phyloP scores from a whole-genome alignment of 306 rosid genomes.

The Boehmeria nivea region DNA sequence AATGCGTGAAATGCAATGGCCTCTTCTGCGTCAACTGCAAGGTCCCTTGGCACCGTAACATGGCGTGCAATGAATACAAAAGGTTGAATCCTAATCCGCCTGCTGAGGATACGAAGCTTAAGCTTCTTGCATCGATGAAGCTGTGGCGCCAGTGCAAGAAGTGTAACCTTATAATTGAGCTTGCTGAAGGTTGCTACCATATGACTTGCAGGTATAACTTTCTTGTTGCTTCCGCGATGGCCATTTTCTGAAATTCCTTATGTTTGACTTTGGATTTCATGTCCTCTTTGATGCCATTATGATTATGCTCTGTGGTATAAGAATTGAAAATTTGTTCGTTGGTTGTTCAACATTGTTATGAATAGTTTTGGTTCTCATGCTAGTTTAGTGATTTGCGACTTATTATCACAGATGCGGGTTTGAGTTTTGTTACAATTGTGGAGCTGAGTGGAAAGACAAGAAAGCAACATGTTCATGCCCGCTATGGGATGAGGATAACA shows the following conservation, averaged over 20 bases:
- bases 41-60: constrained; percentile 67
- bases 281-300: no score
- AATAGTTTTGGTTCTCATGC: neutral
- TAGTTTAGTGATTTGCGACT: neutral
- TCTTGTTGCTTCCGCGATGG: no score
- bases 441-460: constrained; percentile 69
- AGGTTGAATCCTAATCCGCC: constrained; percentile 38
- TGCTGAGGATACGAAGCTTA: constrained; percentile 55
- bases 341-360: neutral
- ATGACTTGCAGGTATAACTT: constrained; percentile 75
- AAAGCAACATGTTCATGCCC: constrained; percentile 69
- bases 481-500: constrained; percentile 60
- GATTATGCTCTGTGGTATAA: neutral
- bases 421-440: constrained; percentile 78
- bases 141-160: constrained; percentile 74
- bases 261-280: no score
- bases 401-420: constrained; percentile 47
- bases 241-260: no score
- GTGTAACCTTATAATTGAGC: constrained; percentile 78
- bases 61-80: constrained; percentile 41
- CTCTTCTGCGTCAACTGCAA: constrained; percentile 62
- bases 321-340: neutral
- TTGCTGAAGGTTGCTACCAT: constrained; percentile 79
- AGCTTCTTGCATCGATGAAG: constrained; percentile 50
- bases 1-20: constrained; percentile 55